Percentiles rank a stretch among this genome's conserved stretches.
Conservation (phyloP, 2,329 filamentous ascomycete species). For the Cercospora janseana region DNA sequence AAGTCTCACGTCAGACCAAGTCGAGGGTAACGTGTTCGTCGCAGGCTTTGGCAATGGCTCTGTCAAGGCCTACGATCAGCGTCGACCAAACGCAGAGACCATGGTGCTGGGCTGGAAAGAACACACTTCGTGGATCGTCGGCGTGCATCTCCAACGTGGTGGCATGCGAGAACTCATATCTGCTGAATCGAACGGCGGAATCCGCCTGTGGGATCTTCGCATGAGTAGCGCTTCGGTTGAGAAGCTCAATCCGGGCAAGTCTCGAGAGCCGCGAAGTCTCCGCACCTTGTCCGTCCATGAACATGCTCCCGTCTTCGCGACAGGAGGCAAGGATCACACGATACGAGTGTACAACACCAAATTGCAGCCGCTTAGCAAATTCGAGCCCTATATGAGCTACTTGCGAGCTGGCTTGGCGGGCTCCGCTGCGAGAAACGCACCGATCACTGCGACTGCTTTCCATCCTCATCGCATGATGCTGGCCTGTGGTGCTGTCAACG, state of each 20-base stretch:
- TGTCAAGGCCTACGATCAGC: constrained; percentile 89
- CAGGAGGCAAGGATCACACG: constrained; percentile 80
- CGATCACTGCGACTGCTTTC: constrained; percentile 87
- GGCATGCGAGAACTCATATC: constrained; percentile 88
- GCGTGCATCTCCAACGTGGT: constrained; percentile 93
- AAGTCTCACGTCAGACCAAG: constrained; percentile 92
- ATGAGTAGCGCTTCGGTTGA: constrained; percentile 51
- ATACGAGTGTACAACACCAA: constrained; percentile 90
- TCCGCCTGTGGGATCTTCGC: constrained; percentile 94
- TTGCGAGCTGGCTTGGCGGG: constrained; percentile 31
- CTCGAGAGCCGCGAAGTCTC: constrained; percentile 36
- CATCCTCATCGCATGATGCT: constrained; percentile 93
- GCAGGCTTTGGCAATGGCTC: constrained; percentile 96
- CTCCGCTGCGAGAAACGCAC: constrained; percentile 54
- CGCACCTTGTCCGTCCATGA: constrained; percentile 90
- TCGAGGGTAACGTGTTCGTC: constrained; percentile 93
- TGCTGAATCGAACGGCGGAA: constrained; percentile 86
- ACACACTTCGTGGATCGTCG: constrained; percentile 92
- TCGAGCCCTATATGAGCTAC: constrained; percentile 80
- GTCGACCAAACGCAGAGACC: constrained; percentile 77
- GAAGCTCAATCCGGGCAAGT: constrained; percentile 48
- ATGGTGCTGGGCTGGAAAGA: constrained; percentile 98
- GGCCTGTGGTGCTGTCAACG: constrained; percentile 79
- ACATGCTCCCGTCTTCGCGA: constrained; percentile 93
- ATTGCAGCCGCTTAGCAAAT: constrained; percentile 64